These are phyloP conservation scores for Bretschneidera sinensis DNA, from an alignment of 345 rosid genomes.

Conservation along the genomic window DNA sequence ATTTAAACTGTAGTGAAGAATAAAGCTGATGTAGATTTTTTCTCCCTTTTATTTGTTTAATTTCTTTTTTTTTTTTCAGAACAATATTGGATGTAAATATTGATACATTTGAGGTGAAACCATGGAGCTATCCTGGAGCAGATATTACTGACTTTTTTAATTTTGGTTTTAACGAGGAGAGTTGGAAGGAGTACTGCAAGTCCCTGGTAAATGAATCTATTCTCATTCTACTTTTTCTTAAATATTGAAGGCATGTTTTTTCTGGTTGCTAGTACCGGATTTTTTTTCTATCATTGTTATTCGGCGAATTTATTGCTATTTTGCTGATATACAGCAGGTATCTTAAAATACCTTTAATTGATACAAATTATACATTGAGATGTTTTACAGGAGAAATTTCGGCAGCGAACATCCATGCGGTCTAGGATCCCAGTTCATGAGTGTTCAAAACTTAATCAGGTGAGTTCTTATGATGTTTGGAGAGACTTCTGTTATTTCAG, in stretches of 20 bases:
- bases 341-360: slow-evolving; percentile 2
- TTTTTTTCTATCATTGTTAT: background rate
- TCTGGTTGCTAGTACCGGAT: background rate
- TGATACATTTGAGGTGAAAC: slow-evolving; percentile 49
- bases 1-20: too few relatives aligned
- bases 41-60: background rate
- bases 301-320: background rate
- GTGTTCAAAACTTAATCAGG: slow-evolving; percentile 23
- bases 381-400: slow-evolving; percentile 30
- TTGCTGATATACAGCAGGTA: background rate
- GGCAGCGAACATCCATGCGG: slow-evolving; percentile 19
- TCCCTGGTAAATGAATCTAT: slow-evolving; percentile 38
- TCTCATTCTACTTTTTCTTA: background rate
- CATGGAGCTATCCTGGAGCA: slow-evolving; percentile 52
- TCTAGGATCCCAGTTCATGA: slow-evolving; percentile 15
- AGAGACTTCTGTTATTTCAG: slow-evolving; percentile 2
- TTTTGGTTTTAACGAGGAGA: slow-evolving; percentile 59
- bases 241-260: too few relatives aligned
- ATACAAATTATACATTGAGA: background rate
- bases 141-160: slow-evolving; percentile 59
- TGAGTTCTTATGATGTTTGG: slow-evolving; percentile 7
- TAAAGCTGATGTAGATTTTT: background rate
- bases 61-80: slow-evolving; percentile 30
- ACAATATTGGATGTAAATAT: slow-evolving; percentile 44
- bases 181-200: slow-evolving; percentile 63